Evolutionary conservation across 148 eudicot genomes (phyloP).

Genomic region (Oxyria digyna): DNA sequence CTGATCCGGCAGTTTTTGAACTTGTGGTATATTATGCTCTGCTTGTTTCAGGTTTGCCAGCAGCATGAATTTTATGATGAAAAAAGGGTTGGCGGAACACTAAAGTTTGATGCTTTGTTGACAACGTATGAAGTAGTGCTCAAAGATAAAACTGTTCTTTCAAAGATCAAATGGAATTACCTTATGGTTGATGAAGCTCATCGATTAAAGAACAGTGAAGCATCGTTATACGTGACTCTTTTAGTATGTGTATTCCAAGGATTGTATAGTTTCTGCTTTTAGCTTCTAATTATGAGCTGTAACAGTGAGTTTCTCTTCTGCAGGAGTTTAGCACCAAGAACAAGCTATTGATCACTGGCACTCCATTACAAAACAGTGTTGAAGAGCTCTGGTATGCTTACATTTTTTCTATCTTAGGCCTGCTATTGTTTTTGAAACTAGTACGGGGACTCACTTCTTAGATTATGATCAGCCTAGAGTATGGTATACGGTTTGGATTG

Average conservation of each 20-base stretch:
- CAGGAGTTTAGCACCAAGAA: constrained; percentile 99
- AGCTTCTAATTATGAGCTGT: not conserved
- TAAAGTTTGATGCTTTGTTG: constrained; percentile 75
- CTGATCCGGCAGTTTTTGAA: not conserved
- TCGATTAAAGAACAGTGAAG: constrained; percentile 91
- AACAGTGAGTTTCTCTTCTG: constrained; percentile 8
- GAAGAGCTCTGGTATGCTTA: constrained; percentile 81
- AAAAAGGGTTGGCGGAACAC: constrained; percentile 46
- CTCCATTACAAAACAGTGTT: constrained; percentile 94
- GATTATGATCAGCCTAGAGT: not conserved
- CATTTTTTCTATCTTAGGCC: not conserved
- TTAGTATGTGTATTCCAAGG: constrained; percentile 31
- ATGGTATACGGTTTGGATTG: not conserved
- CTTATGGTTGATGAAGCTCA: constrained; percentile 99
- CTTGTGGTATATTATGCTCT: not conserved
- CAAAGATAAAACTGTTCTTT: constrained; percentile 80
- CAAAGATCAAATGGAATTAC: constrained; percentile 94
- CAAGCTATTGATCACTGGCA: constrained; percentile 94
- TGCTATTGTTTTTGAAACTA: not conserved
- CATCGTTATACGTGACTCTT: constrained; percentile 76
- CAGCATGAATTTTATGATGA: constrained; percentile 89
- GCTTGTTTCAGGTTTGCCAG: constrained; percentile 76
- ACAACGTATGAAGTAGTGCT: constrained; percentile 95
- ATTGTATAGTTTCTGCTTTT: constrained; percentile 1
- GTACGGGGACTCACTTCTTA: not conserved